Evolutionary conservation across 352 stramenopile genomes (phyloP), one percentile per base, ranked within the genome.

Genomic region (Phytophthora europaea): DNA sequence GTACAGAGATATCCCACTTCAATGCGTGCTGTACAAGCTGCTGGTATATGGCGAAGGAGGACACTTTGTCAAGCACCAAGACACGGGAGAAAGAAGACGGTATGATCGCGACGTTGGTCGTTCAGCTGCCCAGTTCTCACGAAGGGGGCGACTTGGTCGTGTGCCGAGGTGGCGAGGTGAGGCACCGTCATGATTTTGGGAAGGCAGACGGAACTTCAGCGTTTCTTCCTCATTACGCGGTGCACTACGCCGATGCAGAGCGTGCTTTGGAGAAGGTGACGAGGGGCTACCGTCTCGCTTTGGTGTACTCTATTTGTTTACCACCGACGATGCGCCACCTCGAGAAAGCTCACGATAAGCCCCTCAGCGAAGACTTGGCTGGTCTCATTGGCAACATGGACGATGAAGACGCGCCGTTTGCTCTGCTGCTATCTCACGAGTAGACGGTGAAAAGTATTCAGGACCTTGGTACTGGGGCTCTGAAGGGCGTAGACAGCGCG

Each of bases 71-170:
- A 68, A 72, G 28, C 79, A 89, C 51, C 73, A 78, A 36, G 79
- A 88, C 64, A 88, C 77, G 33, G 82, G 87, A 67, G 85, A 87
- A 34, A 60, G 18, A 86, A 52, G 64, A 64, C 12, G 75, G 77
- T 18, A 84, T 84, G 82, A 81, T 85, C 45, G 79, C 72, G 4
- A 87, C 79, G 26, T 57, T 89, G 15, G 59, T 87, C 45, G 38
- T 89, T 4, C 67, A 82, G 45, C 47, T 85, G 4, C 76, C 82
- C 1, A 65, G 58, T 31, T 15, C 40, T 16, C 72, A 65, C 28
- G 10, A 67, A 61, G 68, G 67, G 9, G 59, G 59, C 18, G 59
- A 65, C 9, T 36, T 65, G 45, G 28, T 65, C 13, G 28, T 65
- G 16, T 74, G 65, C 40, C 52, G 15, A 57, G n/a, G 62, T 13